These are phyloP conservation scores for Ceratobasidium papillatum DNA, from an alignment of 1,284 basidiomycete genomes.

Conservation along the genomic window DNA sequence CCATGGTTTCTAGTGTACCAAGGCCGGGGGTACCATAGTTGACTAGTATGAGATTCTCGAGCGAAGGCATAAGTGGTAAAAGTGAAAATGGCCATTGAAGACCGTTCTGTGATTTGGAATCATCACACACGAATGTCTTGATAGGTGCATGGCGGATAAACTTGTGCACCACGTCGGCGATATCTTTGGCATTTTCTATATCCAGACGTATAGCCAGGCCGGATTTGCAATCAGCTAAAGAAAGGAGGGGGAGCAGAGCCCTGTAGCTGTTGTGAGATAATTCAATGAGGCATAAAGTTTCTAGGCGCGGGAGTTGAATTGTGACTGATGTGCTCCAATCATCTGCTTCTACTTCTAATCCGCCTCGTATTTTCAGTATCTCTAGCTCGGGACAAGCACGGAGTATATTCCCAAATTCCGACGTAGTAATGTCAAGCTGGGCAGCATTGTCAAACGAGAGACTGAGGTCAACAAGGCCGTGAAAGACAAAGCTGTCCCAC, in stretches of 20 bases:
- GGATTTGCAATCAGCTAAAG: neutral
- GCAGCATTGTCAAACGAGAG: neutral
- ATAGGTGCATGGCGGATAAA: neutral
- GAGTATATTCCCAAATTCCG: neutral
- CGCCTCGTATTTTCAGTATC: neutral
- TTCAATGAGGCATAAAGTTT: neutral
- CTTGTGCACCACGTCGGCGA: neutral
- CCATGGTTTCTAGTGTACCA: neutral
- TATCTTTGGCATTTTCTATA: neutral
- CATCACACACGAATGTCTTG: neutral
- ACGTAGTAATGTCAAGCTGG: neutral
- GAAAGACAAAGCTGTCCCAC: conserved; percentile 4
- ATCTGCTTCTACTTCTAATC: neutral
- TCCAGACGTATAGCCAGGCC: neutral
- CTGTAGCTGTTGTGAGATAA: neutral
- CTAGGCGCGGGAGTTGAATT: neutral
- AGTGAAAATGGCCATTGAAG: neutral
- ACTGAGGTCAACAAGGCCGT: conserved; percentile 18
- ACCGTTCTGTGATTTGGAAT: neutral
- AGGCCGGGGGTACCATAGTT: neutral
- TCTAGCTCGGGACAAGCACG: neutral
- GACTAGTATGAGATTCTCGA: neutral
- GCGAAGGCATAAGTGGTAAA: neutral
- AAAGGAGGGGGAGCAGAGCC: neutral
- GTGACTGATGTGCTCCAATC: neutral